A percentile compares a stretch with the other conserved stretches of the same genome.
These are phyloP conservation scores for Arachis monticola DNA, from an alignment of 331 rosid genomes.

Conservation along the genomic window DNA sequence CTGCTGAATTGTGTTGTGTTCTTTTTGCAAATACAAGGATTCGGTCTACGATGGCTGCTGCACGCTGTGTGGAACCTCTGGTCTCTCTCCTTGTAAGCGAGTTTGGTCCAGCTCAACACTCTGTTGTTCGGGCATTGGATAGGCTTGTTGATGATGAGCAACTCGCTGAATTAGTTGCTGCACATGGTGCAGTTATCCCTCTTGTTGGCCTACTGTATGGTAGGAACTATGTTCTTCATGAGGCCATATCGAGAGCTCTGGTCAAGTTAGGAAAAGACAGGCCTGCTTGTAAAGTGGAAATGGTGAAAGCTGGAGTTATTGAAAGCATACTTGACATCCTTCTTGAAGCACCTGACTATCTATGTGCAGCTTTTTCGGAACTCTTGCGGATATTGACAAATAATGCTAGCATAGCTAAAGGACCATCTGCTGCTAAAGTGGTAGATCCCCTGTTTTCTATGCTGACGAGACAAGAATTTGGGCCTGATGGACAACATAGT, in stretches of 20 bases:
- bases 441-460: slow-evolving; percentile 86
- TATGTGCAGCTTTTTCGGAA: slow-evolving; percentile 92
- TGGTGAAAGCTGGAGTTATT: slow-evolving; percentile 97
- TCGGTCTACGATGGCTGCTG: slow-evolving; percentile 96
- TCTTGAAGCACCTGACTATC: slow-evolving; percentile 96
- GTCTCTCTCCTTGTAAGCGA: slow-evolving; percentile 93
- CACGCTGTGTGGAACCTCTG: slow-evolving; percentile 96
- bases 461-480: slow-evolving; percentile 89
- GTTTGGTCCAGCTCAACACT: slow-evolving; percentile 90
- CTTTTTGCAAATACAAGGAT: slow-evolving; percentile 95
- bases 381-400: slow-evolving; percentile 94
- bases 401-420: slow-evolving; percentile 98
- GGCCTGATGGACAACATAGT: slow-evolving; percentile 98
- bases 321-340: slow-evolving; percentile 90
- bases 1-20: slow-evolving; percentile 93
- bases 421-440: slow-evolving; percentile 93
- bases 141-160: slow-evolving; percentile 97
- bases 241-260: slow-evolving; percentile 94
- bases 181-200: slow-evolving; percentile 97
- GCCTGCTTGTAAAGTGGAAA: slow-evolving; percentile 93
- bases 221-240: slow-evolving; percentile 87
- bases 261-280: slow-evolving; percentile 98
- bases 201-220: slow-evolving; percentile 95
- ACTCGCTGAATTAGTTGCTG: slow-evolving; percentile 95
- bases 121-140: slow-evolving; percentile 95